phyloP scores from a whole-genome alignment of 768 basidiomycete genomes.

The Naganishia vishniacii region DNA sequence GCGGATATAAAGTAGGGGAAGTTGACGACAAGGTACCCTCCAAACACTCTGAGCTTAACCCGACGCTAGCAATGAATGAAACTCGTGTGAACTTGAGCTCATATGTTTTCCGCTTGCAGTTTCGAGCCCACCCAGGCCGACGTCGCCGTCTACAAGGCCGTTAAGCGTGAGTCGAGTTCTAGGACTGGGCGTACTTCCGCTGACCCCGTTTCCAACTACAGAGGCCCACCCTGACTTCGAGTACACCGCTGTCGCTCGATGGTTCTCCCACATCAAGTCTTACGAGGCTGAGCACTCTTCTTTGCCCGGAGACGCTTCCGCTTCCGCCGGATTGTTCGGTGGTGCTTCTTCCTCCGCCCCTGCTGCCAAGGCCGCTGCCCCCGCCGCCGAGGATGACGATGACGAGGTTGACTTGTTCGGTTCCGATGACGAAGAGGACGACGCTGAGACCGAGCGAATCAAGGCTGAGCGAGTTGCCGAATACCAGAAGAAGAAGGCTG shows the following conservation, averaged over 20 bases:
- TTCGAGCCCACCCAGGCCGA: slow-evolving; percentile 91
- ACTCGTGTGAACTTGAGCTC: not conserved
- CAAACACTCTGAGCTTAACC: slow-evolving; percentile 45
- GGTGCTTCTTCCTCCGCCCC: slow-evolving; percentile 54
- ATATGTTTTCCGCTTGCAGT: slow-evolving; percentile 51
- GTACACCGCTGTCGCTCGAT: slow-evolving; percentile 72
- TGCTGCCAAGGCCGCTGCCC: slow-evolving; percentile 49
- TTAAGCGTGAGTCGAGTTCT: slow-evolving; percentile 48
- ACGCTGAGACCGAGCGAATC: slow-evolving; percentile 76
- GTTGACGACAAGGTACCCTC: slow-evolving; percentile 42
- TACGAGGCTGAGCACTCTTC: slow-evolving; percentile 63
- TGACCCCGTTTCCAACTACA: not conserved
- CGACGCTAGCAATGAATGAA: not conserved
- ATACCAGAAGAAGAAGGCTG: slow-evolving; percentile 88
- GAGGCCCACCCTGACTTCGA: slow-evolving; percentile 59
- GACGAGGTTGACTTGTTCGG: slow-evolving; percentile 84
- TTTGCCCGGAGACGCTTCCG: slow-evolving; percentile 78
- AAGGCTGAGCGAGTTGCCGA: slow-evolving; percentile 89
- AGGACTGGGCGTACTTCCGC: not conserved
- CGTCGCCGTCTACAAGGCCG: slow-evolving; percentile 79
- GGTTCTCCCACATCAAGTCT: slow-evolving; percentile 83
- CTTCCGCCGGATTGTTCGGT: slow-evolving; percentile 67
- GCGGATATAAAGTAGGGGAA: slow-evolving; percentile 23
- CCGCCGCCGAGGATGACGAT: slow-evolving; percentile 50
- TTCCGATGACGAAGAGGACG: slow-evolving; percentile 67